Conservation (phyloP, 169 alveolate species). For the Cryptosporidium sp. region DNA sequence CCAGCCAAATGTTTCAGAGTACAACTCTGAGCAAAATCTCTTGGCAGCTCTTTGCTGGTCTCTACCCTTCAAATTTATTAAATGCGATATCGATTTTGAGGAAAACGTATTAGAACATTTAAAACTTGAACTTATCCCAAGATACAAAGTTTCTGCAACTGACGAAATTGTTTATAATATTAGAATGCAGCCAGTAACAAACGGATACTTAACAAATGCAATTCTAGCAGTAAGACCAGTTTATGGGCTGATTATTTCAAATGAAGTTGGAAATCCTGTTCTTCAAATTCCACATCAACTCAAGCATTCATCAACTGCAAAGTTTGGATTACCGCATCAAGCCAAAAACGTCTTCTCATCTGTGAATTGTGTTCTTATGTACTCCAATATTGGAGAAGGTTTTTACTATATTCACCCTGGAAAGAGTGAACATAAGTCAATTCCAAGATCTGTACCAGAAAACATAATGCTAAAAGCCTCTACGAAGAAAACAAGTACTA, state of each 20-base stretch:
- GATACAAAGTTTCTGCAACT: conserved; percentile 42
- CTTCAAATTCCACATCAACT: conserved; percentile 41
- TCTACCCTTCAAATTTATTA: conserved; percentile 58
- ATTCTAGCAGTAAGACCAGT: conserved; percentile 33
- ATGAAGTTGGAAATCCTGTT: conserved; percentile 34
- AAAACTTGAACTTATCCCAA: conserved; percentile 30
- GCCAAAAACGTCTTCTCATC: conserved; percentile 54
- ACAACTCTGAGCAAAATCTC: conserved; percentile 46
- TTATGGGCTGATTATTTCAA: conserved; percentile 32
- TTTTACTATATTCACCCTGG: conserved; percentile 55
- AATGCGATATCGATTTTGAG: conserved; percentile 52
- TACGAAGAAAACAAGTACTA: conserved; percentile 27
- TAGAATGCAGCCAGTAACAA: conserved; percentile 29
- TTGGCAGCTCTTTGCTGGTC: conserved; percentile 66
- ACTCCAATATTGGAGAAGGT: background rate
- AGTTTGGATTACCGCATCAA: conserved; percentile 52
- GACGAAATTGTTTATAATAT: conserved; percentile 30
- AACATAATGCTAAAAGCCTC: conserved; percentile 27
- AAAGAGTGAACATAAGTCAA: conserved; percentile 43
- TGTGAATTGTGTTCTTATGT: conserved; percentile 32
- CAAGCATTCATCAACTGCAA: conserved; percentile 29
- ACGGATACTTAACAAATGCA: conserved; percentile 54
- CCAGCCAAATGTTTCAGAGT: conserved; percentile 3
- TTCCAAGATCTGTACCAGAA: conserved; percentile 55
- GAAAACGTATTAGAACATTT: conserved; percentile 43